Conservation (phyloP, 805 yeast genomes). For the Candida cerambycidarum region DNA sequence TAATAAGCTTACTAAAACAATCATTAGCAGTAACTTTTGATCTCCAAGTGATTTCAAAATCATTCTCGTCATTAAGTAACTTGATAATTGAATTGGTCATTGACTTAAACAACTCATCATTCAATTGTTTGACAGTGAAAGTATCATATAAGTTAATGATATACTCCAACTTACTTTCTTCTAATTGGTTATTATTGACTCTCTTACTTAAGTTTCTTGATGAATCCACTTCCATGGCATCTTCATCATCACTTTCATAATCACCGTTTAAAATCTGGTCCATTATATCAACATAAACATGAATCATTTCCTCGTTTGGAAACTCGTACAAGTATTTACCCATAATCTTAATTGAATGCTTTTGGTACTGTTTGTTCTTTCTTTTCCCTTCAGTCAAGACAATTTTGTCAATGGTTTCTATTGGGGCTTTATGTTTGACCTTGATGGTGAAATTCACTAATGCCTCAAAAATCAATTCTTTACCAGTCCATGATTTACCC, state of each 20-base stretch:
- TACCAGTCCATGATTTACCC: slow-evolving; percentile 89
- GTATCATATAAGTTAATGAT: slow-evolving; percentile 36
- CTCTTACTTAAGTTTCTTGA: slow-evolving; percentile 8
- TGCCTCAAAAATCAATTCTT: slow-evolving; percentile 72
- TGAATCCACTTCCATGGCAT: slow-evolving; percentile 24
- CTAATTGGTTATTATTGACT: slow-evolving; percentile 30
- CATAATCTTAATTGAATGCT: slow-evolving; percentile 50
- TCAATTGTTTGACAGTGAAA: slow-evolving; percentile 15
- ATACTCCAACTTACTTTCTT: slow-evolving; percentile 44
- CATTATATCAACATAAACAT: slow-evolving; percentile 37
- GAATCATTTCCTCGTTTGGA: slow-evolving; percentile 34
- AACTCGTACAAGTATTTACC: slow-evolving; percentile 50
- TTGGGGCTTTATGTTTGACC: slow-evolving; percentile 39
- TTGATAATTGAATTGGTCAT: slow-evolving; percentile 20
- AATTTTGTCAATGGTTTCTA: slow-evolving; percentile 40
- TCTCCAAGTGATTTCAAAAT: slow-evolving; percentile 57
- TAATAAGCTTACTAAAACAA: slow-evolving; percentile 24
- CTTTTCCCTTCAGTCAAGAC: slow-evolving; percentile 63
- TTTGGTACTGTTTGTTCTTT: slow-evolving; percentile 63
- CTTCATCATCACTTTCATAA: slow-evolving; percentile 28
- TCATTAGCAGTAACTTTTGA: slow-evolving; percentile 50
- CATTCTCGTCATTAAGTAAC: slow-evolving; percentile 17
- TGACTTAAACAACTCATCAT: slow-evolving; percentile 25
- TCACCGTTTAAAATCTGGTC: slow-evolving; percentile 36
- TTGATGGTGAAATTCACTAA: slow-evolving; percentile 57